Conservation (phyloP, 495 filamentous ascomycete species). For the Barbatosphaeria neglecta region DNA sequence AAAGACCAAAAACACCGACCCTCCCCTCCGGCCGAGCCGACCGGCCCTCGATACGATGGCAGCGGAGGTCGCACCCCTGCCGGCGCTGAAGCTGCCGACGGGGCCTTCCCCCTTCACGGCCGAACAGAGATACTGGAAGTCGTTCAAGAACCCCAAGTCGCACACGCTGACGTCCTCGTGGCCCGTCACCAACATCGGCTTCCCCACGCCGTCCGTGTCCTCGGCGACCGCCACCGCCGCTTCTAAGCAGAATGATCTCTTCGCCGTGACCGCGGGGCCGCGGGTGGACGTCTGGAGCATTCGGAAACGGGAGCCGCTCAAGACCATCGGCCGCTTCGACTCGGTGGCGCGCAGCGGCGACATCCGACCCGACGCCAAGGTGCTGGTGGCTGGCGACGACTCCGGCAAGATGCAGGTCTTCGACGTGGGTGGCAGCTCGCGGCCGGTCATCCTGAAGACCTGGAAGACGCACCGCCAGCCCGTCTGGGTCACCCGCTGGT, state of each 20-base stretch:
- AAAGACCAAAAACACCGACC: too few species aligned
- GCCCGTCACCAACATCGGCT: conserved; percentile 79
- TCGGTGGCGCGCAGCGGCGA: conserved; percentile 78
- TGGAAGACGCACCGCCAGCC: conserved; percentile 95
- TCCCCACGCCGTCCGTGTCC: conserved; percentile 42
- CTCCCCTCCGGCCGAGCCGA: too few species aligned
- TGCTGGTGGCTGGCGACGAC: conserved; percentile 84
- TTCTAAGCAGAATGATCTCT: conserved; percentile 52
- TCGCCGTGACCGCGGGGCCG: conserved; percentile 83
- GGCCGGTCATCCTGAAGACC: conserved; percentile 85
- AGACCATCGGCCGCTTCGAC: conserved; percentile 86
- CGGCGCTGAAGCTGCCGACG: conserved; percentile 69
- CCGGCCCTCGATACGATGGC: conserved; percentile 49
- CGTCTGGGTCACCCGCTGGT: conserved; percentile 84
- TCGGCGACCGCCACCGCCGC: conserved; percentile 31
- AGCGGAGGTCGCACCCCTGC: conserved; percentile 70
- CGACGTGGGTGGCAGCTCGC: conserved; percentile 52
- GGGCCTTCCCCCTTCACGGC: conserved; percentile 64
- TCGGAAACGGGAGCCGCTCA: conserved; percentile 74
- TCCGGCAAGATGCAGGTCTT: conserved; percentile 88
- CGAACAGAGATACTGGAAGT: conserved; percentile 87
- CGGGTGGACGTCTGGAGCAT: conserved; percentile 88
- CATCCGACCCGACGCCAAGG: conserved; percentile 76
- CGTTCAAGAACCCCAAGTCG: conserved; percentile 77
- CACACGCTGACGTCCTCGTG: conserved; percentile 77